phyloP scores from a whole-genome alignment of 208 protist species.

The Leishmania major region DNA sequence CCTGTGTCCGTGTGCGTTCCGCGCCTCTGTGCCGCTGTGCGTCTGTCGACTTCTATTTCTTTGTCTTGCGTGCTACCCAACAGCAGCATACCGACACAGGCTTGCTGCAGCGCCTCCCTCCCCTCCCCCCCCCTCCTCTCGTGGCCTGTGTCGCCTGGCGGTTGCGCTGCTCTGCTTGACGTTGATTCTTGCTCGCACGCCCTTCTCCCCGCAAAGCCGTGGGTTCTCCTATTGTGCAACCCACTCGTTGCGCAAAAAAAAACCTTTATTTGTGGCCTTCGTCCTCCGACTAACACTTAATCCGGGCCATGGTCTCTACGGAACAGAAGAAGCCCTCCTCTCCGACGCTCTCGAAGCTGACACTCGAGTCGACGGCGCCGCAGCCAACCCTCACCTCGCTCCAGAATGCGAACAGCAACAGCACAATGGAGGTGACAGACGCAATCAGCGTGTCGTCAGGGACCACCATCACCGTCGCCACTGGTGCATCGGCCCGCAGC shows the following conservation, averaged over 20 bases:
- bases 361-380: not conserved
- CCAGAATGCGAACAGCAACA: not conserved
- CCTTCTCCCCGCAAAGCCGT: not conserved
- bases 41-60: constrained; percentile 2
- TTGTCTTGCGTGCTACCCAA: constrained; percentile 1
- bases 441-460: not conserved
- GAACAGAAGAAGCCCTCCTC: not conserved
- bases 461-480: not conserved
- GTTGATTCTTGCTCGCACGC: not conserved
- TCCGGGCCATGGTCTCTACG: not conserved
- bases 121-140: not conserved
- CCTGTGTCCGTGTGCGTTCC: not conserved
- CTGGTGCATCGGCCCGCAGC: not conserved
- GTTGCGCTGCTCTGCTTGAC: not conserved
- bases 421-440: not conserved
- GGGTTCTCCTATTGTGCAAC: not conserved
- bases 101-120: not conserved
- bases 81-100: not conserved
- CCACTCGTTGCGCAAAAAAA: not conserved
- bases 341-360: not conserved
- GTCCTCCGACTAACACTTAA: not conserved
- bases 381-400: not conserved
- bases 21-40: not conserved
- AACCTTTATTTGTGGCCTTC: not conserved
- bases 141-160: not conserved